A percentile compares a stretch with the other conserved stretches of the same genome.
phyloP scores from a whole-genome alignment of 768 basidiomycete species.

The Flagelloscypha sp. region DNA sequence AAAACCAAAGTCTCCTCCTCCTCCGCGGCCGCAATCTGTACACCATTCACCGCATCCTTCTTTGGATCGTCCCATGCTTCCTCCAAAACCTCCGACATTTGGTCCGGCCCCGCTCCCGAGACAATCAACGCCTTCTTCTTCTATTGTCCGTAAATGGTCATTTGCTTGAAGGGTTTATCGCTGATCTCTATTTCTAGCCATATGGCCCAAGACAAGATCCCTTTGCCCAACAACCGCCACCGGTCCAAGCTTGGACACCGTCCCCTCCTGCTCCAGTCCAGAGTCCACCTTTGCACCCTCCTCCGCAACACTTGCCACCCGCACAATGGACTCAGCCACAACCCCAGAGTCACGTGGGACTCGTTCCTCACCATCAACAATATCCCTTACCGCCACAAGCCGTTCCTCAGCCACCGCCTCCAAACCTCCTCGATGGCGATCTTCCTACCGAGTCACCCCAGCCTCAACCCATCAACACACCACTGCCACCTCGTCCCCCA shows the following conservation, averaged over 20 bases:
- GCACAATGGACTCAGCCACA: constrained; percentile 5
- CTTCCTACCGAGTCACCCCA: constrained; percentile 17
- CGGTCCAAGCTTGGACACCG: constrained; percentile 19
- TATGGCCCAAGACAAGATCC: too few species aligned
- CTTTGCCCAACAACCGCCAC: constrained; percentile 26
- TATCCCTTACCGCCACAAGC: constrained; percentile 14
- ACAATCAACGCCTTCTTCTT: too few species aligned
- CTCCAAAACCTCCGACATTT: too few species aligned
- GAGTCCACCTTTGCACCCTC: constrained; percentile 14
- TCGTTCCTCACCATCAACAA: constrained; percentile 8
- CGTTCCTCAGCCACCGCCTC: constrained; percentile 18
- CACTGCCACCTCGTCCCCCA: constrained; percentile 72
- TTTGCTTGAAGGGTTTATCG: too few species aligned
- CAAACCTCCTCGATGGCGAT: constrained; percentile 65
- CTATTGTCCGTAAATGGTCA: too few species aligned
- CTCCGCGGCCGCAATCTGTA: constrained; percentile 8
- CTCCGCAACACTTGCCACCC: constrained; percentile 12
- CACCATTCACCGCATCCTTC: too few species aligned
- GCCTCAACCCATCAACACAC: constrained; percentile 12
- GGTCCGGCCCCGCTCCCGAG: too few species aligned
- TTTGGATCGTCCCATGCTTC: too few species aligned
- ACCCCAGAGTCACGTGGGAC: constrained; percentile 1
- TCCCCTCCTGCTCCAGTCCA: constrained; percentile 8
- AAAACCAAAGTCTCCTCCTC: constrained; percentile 44
- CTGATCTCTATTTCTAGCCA: too few species aligned